phyloP scores from a whole-genome alignment of 139 green algal genomes.

The Diplosphaera chodatii region DNA sequence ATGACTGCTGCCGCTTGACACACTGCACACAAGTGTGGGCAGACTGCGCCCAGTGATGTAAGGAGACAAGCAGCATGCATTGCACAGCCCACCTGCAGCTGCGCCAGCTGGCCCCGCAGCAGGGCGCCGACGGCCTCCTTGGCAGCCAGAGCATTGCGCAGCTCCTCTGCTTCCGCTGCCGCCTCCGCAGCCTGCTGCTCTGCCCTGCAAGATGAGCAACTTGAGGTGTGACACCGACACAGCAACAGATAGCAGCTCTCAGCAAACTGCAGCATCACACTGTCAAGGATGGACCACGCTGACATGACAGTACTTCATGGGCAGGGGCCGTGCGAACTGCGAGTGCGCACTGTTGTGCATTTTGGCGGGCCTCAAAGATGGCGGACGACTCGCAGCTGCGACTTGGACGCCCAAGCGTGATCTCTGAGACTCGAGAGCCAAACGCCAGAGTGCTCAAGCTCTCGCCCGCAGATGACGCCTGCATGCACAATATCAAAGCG shows the following conservation, averaged over 20 bases:
- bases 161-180: neutral
- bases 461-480: constrained; percentile 52
- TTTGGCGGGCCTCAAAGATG: constrained; percentile 57
- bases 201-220: neutral
- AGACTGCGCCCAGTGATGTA: too few relatives aligned
- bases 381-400: constrained; percentile 52
- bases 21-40: too few relatives aligned
- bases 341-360: neutral
- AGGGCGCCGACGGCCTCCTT: neutral
- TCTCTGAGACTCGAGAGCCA: constrained; percentile 69
- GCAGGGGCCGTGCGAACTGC: too few relatives aligned
- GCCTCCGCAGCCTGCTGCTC: neutral
- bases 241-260: too few relatives aligned
- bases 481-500: too few relatives aligned
- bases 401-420: constrained; percentile 76
- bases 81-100: neutral
- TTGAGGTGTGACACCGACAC: too few relatives aligned
- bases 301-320: too few relatives aligned
- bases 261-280: too few relatives aligned
- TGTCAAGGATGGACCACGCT: too few relatives aligned
- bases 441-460: constrained; percentile 84
- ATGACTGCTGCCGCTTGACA: too few relatives aligned
- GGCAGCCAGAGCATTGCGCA: neutral
- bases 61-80: too few relatives aligned
- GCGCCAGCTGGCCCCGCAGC: neutral